Evolutionary conservation across 768 basidiomycete genomes (phyloP).

Genomic region (Calvatia gigantea): DNA sequence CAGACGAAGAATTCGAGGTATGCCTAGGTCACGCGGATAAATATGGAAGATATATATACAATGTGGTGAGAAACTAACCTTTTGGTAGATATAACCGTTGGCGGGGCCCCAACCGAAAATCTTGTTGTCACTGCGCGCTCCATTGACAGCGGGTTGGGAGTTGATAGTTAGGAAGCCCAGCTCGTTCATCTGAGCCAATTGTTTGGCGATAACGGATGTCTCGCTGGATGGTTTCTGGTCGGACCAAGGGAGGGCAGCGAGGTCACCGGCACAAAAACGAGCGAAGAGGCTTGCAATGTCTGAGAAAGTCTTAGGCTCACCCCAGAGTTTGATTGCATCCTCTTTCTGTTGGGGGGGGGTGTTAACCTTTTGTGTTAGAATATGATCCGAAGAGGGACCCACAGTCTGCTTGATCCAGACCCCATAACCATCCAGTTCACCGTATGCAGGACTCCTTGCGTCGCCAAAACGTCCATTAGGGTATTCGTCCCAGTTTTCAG

Average conservation of each 20-base stretch:
- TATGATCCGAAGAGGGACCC: conserved; percentile 5
- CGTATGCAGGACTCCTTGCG: conserved; percentile 95
- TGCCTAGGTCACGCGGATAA: conserved; percentile 47
- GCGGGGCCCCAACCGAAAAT: conserved; percentile 91
- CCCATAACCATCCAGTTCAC: conserved; percentile 96
- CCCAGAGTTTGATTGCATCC: conserved; percentile 87
- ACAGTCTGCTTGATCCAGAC: conserved; percentile 90
- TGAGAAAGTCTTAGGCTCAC: conserved; percentile 59
- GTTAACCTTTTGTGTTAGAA: conserved; percentile 7
- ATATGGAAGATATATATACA: not conserved
- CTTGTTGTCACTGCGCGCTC: conserved; percentile 79
- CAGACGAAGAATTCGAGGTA: conserved; percentile 95
- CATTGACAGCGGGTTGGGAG: conserved; percentile 94
- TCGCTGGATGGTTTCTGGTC: conserved; percentile 85
- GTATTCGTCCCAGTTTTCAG: conserved; percentile 99
- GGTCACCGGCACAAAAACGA: conserved; percentile 72
- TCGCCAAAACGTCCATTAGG: conserved; percentile 99
- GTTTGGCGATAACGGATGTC: conserved; percentile 73
- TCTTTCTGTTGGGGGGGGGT: conserved; percentile 56
- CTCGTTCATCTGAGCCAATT: conserved; percentile 83
- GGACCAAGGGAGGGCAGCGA: conserved; percentile 90
- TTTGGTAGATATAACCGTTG: conserved; percentile 95
- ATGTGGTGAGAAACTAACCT: conserved; percentile 41
- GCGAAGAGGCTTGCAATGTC: conserved; percentile 78
- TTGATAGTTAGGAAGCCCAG: conserved; percentile 96